phyloP scores from a whole-genome alignment of 2,329 filamentous ascomycete species.

The Claviceps pazoutovae region DNA sequence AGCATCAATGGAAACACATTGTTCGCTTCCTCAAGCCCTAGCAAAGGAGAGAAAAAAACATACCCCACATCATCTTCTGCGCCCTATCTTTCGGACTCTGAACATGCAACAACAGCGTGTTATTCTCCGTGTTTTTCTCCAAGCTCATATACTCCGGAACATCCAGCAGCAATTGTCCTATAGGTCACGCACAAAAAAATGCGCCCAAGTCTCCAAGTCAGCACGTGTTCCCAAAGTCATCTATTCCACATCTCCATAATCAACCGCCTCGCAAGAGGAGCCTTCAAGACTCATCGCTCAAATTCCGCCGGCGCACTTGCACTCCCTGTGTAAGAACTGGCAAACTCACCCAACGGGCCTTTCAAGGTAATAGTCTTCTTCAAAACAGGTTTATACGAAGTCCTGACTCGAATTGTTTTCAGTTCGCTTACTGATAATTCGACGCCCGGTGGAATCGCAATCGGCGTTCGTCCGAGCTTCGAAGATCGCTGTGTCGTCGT shows the following conservation, averaged over 20 bases:
- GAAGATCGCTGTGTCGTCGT: conserved; percentile 53
- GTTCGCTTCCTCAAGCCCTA: too few species aligned
- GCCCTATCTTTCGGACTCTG: conserved; percentile 52
- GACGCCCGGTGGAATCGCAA: conserved; percentile 74
- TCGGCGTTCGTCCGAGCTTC: conserved; percentile 71
- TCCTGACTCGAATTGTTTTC: conserved; percentile 35
- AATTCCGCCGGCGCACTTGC: too few species aligned
- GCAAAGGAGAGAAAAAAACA: conserved; percentile 8
- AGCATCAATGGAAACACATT: too few species aligned
- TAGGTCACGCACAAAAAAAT: background rate
- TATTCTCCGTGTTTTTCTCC: conserved; percentile 46
- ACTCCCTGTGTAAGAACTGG: too few species aligned
- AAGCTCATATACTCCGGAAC: conserved; percentile 71
- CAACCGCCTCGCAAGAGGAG: too few species aligned
- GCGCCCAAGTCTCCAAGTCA: too few species aligned
- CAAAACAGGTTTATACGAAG: conserved; percentile 45
- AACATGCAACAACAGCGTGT: conserved; percentile 56
- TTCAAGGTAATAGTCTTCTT: conserved; percentile 59
- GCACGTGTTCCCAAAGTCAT: too few species aligned
- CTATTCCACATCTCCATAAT: too few species aligned
- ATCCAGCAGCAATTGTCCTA: conserved; percentile 60
- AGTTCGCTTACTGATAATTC: conserved; percentile 58
- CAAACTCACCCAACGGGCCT: conserved; percentile 59
- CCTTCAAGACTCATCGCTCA: too few species aligned
- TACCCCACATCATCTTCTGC: conserved; percentile 95